Conservation (phyloP, 208 protist species). For the Wallacemonas sp. region DNA sequence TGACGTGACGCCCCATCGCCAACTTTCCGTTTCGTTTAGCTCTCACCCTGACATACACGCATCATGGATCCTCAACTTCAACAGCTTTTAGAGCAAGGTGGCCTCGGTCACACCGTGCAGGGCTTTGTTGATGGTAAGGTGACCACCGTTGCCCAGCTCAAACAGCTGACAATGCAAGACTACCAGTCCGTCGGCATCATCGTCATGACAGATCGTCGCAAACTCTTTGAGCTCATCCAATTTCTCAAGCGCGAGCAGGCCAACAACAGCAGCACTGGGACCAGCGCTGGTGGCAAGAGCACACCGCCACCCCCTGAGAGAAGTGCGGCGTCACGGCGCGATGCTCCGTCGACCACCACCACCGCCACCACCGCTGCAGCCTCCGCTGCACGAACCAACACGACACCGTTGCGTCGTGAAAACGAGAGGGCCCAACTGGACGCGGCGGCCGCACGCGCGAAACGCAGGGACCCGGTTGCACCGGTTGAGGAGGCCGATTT, state of each 20-base stretch:
- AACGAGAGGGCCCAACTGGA: conserved; percentile 25
- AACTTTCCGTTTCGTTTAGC: too few species aligned
- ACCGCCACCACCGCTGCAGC: not conserved
- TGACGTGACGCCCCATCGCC: too few species aligned
- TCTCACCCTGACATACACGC: too few species aligned
- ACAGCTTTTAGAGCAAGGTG: conserved; percentile 74
- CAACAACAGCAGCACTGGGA: not conserved
- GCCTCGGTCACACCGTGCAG: conserved; percentile 75
- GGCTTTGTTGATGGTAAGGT: conserved; percentile 78
- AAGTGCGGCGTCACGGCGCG: not conserved
- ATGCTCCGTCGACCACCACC: not conserved
- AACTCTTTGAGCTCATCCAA: conserved; percentile 93
- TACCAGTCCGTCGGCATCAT: conserved; percentile 90
- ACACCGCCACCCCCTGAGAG: conserved; percentile 11
- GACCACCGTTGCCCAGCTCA: conserved; percentile 71
- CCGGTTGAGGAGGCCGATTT: conserved; percentile 27
- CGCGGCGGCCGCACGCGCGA: conserved; percentile 21
- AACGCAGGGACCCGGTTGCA: conserved; percentile 52
- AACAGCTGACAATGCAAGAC: conserved; percentile 90
- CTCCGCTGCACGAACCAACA: not conserved
- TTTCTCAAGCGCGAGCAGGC: conserved; percentile 80
- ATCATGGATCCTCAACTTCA: conserved; percentile 80
- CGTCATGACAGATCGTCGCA: conserved; percentile 89
- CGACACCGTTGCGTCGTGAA: conserved; percentile 5
- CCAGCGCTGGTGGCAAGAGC: conserved; percentile 8